phyloP scores from a whole-genome alignment of 768 basidiomycete genomes.

The Scleroderma bovista region DNA sequence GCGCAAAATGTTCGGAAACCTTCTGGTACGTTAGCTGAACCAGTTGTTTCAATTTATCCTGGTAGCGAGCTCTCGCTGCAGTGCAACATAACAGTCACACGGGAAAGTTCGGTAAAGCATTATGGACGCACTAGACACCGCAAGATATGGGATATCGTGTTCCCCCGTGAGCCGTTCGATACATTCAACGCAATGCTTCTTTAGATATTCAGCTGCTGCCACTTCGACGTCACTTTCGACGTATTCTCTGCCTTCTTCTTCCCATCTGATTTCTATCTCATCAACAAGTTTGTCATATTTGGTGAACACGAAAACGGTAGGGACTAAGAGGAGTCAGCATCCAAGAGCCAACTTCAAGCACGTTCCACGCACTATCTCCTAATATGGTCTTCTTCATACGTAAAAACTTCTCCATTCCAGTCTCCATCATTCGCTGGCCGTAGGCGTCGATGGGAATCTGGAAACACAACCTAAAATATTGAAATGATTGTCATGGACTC shows the following conservation, averaged over 20 bases:
- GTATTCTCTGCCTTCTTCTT: background rate
- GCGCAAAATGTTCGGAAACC: background rate
- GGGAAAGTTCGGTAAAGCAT: background rate
- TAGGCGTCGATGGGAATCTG: background rate
- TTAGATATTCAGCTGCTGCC: background rate
- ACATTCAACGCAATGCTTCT: background rate
- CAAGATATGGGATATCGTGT: background rate
- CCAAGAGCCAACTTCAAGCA: background rate
- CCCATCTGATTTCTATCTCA: background rate
- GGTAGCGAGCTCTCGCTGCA: background rate
- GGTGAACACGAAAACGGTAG: slow-evolving; percentile 2
- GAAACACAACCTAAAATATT: background rate
- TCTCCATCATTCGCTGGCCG: slow-evolving; percentile 1
- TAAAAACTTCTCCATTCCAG: background rate
- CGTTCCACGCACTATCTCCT: background rate
- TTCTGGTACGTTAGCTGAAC: background rate
- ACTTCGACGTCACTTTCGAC: background rate
- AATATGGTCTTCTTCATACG: background rate
- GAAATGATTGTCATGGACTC: background rate
- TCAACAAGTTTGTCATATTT: slow-evolving; percentile 2
- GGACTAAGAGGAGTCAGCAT: background rate
- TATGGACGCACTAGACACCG: slow-evolving; percentile 1
- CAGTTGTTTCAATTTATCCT: background rate
- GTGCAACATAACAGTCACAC: background rate
- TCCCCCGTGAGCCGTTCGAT: background rate